Evolutionary conservation across 441 rosid genomes (phyloP).

Genomic region (Erysimum cheiri): DNA sequence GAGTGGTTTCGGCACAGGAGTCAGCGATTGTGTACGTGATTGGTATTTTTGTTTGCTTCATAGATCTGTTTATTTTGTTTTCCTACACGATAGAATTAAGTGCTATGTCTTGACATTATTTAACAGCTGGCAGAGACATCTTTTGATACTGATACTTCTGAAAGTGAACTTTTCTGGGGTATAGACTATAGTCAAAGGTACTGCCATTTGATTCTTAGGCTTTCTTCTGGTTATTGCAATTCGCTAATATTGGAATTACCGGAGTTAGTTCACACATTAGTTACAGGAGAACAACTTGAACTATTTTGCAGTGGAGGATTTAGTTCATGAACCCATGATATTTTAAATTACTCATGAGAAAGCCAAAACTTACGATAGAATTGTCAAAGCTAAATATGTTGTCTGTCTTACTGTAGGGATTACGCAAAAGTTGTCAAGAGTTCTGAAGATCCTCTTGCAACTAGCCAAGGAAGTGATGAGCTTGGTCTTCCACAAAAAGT

Average conservation of each 20-base stretch:
- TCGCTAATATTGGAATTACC: constrained; percentile 7
- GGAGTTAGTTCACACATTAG: background rate
- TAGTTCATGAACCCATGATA: constrained; percentile 18
- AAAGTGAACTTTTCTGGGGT: constrained; percentile 69
- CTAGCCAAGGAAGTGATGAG: constrained; percentile 48
- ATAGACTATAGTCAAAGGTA: constrained; percentile 63
- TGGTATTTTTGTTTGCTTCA: background rate
- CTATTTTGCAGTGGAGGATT: background rate
- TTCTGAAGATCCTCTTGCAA: constrained; percentile 49
- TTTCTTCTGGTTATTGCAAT: constrained; percentile 19
- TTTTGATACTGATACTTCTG: constrained; percentile 63
- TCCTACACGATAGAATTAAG: constrained; percentile 1
- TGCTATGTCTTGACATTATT: constrained; percentile 31
- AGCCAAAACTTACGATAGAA: background rate
- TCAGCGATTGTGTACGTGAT: constrained; percentile 58
- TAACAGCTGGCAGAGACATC: constrained; percentile 59
- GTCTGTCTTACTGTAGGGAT: too few species aligned
- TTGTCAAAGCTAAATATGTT: too few species aligned
- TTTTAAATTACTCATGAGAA: constrained; percentile 11
- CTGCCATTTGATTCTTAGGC: constrained; percentile 27
- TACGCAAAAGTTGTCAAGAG: constrained; percentile 54
- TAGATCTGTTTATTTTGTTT: constrained; percentile 7
- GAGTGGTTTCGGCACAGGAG: constrained; percentile 43
- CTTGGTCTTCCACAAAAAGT: constrained; percentile 77
- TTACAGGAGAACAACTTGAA: constrained; percentile 8